phyloP scores from a whole-genome alignment of 805 yeast genomes.

The Starmerella gropengiesseri region DNA sequence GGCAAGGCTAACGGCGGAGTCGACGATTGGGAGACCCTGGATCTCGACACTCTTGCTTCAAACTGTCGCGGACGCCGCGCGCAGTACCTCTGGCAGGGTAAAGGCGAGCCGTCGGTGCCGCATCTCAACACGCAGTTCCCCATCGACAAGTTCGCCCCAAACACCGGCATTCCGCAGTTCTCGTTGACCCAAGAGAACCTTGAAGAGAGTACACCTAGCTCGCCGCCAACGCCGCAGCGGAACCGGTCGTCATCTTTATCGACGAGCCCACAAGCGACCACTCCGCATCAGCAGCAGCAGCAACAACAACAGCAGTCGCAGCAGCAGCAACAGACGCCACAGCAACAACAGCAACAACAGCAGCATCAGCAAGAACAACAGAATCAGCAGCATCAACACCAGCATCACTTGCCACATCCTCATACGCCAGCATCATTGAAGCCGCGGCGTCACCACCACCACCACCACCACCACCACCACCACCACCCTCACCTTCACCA shows the following conservation, averaged over 20 bases:
- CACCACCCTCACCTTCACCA: not conserved
- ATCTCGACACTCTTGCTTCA: constrained; percentile 18
- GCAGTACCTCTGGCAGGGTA: constrained; percentile 22
- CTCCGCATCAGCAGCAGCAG: too few relatives aligned
- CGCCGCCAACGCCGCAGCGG: not conserved
- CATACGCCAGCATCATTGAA: too few relatives aligned
- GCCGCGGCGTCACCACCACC: not conserved
- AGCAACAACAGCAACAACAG: too few relatives aligned
- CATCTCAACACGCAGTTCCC: constrained; percentile 11
- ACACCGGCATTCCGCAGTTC: constrained; percentile 13
- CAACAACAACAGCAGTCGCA: not conserved
- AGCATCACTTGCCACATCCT: too few relatives aligned
- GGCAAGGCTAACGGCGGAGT: constrained; percentile 21
- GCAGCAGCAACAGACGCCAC: not conserved
- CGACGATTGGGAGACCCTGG: constrained; percentile 23
- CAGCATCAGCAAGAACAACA: too few relatives aligned
- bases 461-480: not conserved
- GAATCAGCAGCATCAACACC: too few relatives aligned
- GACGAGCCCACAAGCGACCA: too few relatives aligned
- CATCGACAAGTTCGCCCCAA: not conserved
- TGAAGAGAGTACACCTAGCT: not conserved
- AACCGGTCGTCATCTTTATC: too few relatives aligned
- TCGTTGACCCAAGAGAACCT: constrained; percentile 8
- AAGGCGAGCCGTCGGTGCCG: constrained; percentile 18
- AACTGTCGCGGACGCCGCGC: constrained; percentile 23